Percentiles rank a stretch among this genome's conserved stretches.
phyloP scores from a whole-genome alignment of 441 rosid genomes.

The Croton setiger region DNA sequence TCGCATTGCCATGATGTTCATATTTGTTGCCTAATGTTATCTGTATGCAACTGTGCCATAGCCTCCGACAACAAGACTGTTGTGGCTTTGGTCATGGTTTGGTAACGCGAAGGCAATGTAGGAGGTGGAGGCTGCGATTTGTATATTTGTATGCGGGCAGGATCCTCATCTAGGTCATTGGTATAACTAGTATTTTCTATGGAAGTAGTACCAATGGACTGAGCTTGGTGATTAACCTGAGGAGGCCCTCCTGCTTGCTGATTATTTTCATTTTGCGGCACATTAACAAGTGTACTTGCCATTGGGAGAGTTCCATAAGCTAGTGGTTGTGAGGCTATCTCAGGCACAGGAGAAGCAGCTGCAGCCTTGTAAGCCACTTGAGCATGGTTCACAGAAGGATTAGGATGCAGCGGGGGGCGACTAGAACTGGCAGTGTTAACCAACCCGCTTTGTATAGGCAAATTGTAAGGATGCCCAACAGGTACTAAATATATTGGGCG shows the following conservation, averaged over 20 bases:
- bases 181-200: constrained; percentile 28
- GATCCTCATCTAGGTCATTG: constrained; percentile 48
- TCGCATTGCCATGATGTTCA: constrained; percentile 24
- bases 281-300: constrained; percentile 20
- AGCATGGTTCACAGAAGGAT: constrained; percentile 21
- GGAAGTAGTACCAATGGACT: constrained; percentile 29
- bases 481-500: constrained; percentile 46
- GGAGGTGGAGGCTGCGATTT: constrained; percentile 86
- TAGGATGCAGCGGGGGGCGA: constrained; percentile 29
- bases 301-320: constrained; percentile 26
- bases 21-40: constrained; percentile 34
- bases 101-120: constrained; percentile 41
- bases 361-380: constrained; percentile 32
- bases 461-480: constrained; percentile 36
- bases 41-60: constrained; percentile 39
- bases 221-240: constrained; percentile 35
- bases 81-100: constrained; percentile 42
- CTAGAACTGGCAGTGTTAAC: constrained; percentile 23
- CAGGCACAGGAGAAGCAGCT: constrained; percentile 33
- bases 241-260: constrained; percentile 26
- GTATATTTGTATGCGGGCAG: constrained; percentile 55
- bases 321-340: constrained; percentile 38
- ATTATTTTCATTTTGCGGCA: constrained; percentile 21
- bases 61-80: constrained; percentile 41
- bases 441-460: constrained; percentile 30